Percentiles rank a stretch among this genome's conserved stretches.
These are phyloP conservation scores for Fragilaria radians DNA, from an alignment of 108 stramenopile genomes.

Conservation along the genomic window DNA sequence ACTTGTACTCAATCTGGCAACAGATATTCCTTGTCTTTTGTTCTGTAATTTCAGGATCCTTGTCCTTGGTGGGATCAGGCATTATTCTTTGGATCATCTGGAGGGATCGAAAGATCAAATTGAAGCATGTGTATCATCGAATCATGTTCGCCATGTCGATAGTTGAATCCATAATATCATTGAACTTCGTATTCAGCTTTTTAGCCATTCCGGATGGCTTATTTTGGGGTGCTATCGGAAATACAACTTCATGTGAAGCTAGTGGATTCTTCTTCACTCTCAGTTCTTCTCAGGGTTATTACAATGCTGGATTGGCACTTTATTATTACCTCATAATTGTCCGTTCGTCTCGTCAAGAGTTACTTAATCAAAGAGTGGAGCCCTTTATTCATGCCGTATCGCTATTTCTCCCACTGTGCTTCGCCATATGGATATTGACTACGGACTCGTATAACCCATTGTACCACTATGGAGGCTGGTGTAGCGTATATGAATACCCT, in stretches of 20 bases:
- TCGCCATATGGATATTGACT: neutral
- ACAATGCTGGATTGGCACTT: neutral
- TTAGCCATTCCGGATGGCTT: slow-evolving; percentile 10
- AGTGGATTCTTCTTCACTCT: slow-evolving; percentile 42
- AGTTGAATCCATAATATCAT: slow-evolving; percentile 5
- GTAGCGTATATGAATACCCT: neutral
- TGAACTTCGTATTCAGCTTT: slow-evolving; percentile 2
- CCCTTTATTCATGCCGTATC: neutral
- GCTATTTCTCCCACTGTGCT: neutral
- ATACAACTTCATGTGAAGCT: slow-evolving; percentile 30
- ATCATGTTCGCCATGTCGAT: slow-evolving; percentile 19
- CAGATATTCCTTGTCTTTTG: neutral
- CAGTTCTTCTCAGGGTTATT: neutral
- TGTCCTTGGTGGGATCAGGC: slow-evolving; percentile 2
- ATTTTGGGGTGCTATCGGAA: slow-evolving; percentile 29
- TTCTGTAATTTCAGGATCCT: neutral
- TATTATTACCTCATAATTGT: neutral
- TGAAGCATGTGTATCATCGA: slow-evolving; percentile 18
- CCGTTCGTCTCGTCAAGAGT: neutral
- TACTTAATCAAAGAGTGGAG: neutral
- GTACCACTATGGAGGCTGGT: neutral
- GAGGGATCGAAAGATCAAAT: slow-evolving; percentile 3
- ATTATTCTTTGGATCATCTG: slow-evolving; percentile 11
- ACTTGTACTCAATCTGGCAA: neutral
- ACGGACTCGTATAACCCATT: neutral